Evolutionary conservation across 208 protist genomes (phyloP).

Genomic region (Trypanosoma brucei): DNA sequence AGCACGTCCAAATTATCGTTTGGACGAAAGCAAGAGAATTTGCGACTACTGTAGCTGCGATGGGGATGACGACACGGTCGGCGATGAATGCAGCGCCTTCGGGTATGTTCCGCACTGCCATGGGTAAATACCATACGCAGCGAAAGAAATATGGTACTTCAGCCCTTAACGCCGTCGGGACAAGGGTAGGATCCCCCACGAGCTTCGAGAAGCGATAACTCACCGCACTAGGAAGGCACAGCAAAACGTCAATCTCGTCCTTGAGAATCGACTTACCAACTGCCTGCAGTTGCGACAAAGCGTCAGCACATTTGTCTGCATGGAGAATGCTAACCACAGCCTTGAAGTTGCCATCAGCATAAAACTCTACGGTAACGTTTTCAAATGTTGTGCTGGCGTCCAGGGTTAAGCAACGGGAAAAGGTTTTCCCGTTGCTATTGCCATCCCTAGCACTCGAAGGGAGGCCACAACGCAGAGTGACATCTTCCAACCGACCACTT

Average conservation of each 20-base stretch:
- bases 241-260: background rate
- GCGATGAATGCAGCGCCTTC: background rate
- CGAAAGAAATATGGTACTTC: slow-evolving; percentile 17
- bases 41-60: background rate
- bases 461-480: slow-evolving; percentile 21
- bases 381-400: slow-evolving; percentile 8
- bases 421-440: background rate
- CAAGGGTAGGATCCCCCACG: slow-evolving; percentile 7
- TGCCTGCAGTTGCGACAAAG: slow-evolving; percentile 5
- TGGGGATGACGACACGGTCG: slow-evolving; percentile 9
- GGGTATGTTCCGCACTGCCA: slow-evolving; percentile 8
- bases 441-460: background rate
- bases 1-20: slow-evolving; percentile 5
- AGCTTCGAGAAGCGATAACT: slow-evolving; percentile 7
- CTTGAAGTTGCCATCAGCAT: slow-evolving; percentile 5
- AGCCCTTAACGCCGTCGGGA: slow-evolving; percentile 4
- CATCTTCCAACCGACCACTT: slow-evolving; percentile 10
- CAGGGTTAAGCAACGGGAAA: slow-evolving; percentile 11
- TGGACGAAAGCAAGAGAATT: background rate
- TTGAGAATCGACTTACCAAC: background rate
- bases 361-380: slow-evolving; percentile 27
- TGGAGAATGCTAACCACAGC: slow-evolving; percentile 5
- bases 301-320: slow-evolving; percentile 13
- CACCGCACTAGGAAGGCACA: slow-evolving; percentile 3
- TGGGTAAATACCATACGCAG: slow-evolving; percentile 18